A percentile compares a stretch with the other conserved stretches of the same genome.
phyloP scores from a whole-genome alignment of 805 yeast species.

The Suhomyces canberraensis region DNA sequence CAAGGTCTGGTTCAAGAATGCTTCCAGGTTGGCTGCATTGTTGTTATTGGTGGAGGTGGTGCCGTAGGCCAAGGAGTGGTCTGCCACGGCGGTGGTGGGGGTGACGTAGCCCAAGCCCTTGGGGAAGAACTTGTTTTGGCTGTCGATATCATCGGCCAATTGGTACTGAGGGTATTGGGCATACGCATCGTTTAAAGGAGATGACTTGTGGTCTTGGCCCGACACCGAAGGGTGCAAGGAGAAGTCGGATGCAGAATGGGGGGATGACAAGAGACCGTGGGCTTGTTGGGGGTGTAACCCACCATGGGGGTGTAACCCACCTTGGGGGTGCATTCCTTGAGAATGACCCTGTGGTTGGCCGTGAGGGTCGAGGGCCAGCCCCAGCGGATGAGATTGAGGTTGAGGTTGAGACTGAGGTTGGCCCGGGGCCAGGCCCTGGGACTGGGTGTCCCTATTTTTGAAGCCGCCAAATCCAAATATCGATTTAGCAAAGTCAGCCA shows the following conservation, averaged over 20 bases:
- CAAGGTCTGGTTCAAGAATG: slow-evolving; percentile 24
- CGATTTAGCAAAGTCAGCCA: slow-evolving; percentile 47
- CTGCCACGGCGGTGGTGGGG: slow-evolving; percentile 69
- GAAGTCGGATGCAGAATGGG: slow-evolving; percentile 3
- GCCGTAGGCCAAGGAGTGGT: slow-evolving; percentile 63
- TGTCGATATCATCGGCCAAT: slow-evolving; percentile 4
- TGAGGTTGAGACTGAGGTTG: slow-evolving; percentile 1
- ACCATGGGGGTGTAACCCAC: slow-evolving; percentile 3
- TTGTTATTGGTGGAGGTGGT: slow-evolving; percentile 43
- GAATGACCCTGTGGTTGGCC: slow-evolving; percentile 1
- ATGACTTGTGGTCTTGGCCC: not conserved
- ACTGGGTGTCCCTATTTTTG: slow-evolving; percentile 23
- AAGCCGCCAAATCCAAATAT: slow-evolving; percentile 40
- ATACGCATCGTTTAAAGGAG: not conserved
- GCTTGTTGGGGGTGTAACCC: slow-evolving; percentile 1
- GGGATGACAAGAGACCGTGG: not conserved
- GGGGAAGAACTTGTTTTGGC: slow-evolving; percentile 27
- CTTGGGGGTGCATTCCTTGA: no score
- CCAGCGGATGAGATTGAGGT: no score
- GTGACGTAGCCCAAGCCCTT: slow-evolving; percentile 38
- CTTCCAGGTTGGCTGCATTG: slow-evolving; percentile 14
- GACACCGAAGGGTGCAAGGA: slow-evolving; percentile 3
- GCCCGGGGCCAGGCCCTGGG: slow-evolving; percentile 4
- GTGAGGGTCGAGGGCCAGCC: not conserved
- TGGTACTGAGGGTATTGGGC: slow-evolving; percentile 5